Evolutionary conservation across 2,329 filamentous ascomycete genomes (phyloP).

Genomic region (Aspergillus novoparasiticus): DNA sequence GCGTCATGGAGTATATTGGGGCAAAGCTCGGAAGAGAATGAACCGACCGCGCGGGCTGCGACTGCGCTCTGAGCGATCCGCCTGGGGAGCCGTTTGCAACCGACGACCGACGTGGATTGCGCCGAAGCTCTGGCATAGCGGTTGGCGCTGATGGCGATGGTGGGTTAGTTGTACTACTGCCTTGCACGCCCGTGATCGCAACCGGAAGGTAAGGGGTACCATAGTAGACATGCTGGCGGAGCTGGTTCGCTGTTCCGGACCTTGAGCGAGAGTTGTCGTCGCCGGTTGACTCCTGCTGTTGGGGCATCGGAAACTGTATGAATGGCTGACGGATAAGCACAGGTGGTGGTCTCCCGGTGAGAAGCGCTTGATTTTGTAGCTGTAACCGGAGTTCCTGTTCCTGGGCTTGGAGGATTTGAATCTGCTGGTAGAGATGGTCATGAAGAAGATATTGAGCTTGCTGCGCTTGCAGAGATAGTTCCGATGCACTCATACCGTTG

Average conservation of each 20-base stretch:
- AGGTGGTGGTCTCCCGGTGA: constrained; percentile 42
- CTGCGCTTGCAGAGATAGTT: constrained; percentile 46
- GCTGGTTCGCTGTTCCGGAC: constrained; percentile 40
- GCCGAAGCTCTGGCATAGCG: constrained; percentile 46
- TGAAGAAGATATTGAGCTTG: constrained; percentile 52
- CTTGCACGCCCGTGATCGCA: constrained; percentile 38
- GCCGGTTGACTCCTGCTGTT: constrained; percentile 34
- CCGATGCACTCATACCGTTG: constrained; percentile 37
- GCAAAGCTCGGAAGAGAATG: constrained; percentile 39
- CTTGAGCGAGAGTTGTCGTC: constrained; percentile 42
- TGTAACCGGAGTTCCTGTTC: constrained; percentile 53
- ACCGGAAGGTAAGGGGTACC: constrained; percentile 41
- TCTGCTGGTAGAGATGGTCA: constrained; percentile 53
- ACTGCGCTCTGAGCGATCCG: constrained; percentile 50
- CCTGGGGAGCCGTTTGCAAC: constrained; percentile 45
- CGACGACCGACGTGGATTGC: constrained; percentile 49
- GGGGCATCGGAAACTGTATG: constrained; percentile 43
- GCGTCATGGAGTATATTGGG: constrained; percentile 36
- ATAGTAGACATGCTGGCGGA: constrained; percentile 40
- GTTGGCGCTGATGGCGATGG: constrained; percentile 47
- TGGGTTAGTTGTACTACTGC: constrained; percentile 45
- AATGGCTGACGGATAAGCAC: constrained; percentile 46
- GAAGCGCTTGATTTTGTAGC: constrained; percentile 48
- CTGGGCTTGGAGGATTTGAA: constrained; percentile 53
- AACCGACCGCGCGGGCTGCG: constrained; percentile 52